phyloP scores from a whole-genome alignment of 208 protist genomes.

The Leishmania aethiopica region DNA sequence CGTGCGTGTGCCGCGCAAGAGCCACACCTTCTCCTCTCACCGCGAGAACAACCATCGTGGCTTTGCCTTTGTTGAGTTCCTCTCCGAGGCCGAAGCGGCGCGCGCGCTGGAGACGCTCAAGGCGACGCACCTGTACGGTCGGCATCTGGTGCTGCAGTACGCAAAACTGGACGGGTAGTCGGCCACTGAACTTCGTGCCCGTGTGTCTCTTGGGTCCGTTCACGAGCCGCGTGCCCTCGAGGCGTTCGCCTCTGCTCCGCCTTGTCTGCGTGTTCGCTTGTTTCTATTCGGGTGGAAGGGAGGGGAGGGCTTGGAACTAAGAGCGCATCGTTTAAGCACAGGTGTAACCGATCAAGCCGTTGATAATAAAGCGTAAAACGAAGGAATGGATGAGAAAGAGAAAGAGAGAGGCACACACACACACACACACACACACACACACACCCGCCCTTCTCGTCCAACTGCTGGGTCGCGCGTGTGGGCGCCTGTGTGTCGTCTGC shows the following conservation, averaged over 20 bases:
- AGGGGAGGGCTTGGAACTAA: background rate
- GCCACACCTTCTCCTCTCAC: slow-evolving; percentile 73
- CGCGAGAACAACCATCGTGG: slow-evolving; percentile 94
- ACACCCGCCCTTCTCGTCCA: background rate
- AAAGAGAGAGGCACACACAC: background rate
- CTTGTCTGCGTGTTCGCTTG: background rate
- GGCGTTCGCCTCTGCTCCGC: background rate
- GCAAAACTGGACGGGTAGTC: slow-evolving; percentile 89
- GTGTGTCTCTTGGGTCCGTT: background rate
- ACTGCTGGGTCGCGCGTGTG: background rate
- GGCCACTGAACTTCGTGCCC: background rate
- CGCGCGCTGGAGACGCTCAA: slow-evolving; percentile 92
- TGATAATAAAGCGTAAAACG: background rate
- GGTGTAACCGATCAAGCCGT: background rate
- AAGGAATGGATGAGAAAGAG: background rate
- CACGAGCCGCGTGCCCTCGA: background rate
- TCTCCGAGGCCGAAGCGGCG: slow-evolving; percentile 95
- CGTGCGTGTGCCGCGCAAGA: slow-evolving; percentile 97
- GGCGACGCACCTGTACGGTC: slow-evolving; percentile 97
- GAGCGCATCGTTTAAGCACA: background rate
- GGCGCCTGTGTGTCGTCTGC: background rate
- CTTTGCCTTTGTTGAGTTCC: slow-evolving; percentile 99
- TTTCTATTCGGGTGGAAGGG: background rate
- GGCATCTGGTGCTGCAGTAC: slow-evolving; percentile 97
- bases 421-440: background rate